Base-by-base conservation (phyloP, 805 yeast genomes). In the Zygosaccharomyces lentus region DNA sequence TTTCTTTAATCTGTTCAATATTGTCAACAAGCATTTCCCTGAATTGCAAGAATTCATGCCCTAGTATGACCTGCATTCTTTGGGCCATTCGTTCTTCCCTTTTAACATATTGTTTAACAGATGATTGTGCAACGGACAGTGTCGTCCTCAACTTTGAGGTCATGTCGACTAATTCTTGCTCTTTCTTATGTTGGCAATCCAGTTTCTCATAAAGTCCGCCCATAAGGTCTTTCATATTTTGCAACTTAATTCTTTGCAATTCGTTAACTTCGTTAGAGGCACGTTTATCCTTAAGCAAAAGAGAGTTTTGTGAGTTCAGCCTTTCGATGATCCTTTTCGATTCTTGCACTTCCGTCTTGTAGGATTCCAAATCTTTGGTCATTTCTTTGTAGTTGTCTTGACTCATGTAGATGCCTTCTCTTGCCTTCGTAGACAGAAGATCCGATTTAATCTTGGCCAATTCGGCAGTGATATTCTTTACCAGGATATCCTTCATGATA, bases 341-440 rank as follows among this genome's bases (percentile, higher is more conserved):
- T 54, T 79, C 84, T 31, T 71, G 72, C 8, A 75, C 64, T 52
- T 78, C 80, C 1, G 74, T 74, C 36, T 73, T 75, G 39, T 70
- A 67, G 48, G 72, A 76, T 47, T 76, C 80, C 13, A 74, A 61
- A 43, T 76, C 77, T 43, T 65, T 66, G 54, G 74, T 72, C 26
- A 78, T 45, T 37, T 75, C 76, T 41, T 74, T 75, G 55, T 82
- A 82, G 58, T 81, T 81, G 12, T 67, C 72, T 25, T 77, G 77
- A 55, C 80, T 79, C 74, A 86, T 65, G 56, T 70, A 81, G 19
- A 85, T 72, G 1, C 90, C 89, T 51, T 82, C 84, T 58, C 76
- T 82, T 8, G 69, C 66, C 50, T 82, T 72, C 0, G 87, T 74
- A 0, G 90, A 83, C 31, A 72, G 58, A 31, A 84, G 64, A 61